Conservation (phyloP, 140 eudicot species). For the Cichorium intybus region DNA sequence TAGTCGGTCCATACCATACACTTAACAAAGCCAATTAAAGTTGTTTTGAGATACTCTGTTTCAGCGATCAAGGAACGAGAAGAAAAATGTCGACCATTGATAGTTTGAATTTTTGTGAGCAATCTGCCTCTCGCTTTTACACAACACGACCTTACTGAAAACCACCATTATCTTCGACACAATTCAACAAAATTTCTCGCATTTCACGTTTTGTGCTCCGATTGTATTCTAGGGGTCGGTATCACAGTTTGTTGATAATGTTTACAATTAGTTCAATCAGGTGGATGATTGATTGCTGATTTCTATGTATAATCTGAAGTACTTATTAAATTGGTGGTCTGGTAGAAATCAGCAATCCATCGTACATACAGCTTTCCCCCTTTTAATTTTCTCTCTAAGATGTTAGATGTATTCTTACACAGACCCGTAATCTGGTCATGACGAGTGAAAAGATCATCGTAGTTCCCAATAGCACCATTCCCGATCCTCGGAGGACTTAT, state of each 20-base stretch:
- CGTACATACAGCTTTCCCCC: background rate
- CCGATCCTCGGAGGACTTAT: slow-evolving; percentile 55
- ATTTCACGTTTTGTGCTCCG: slow-evolving; percentile 22
- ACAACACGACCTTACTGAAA: too few relatives aligned
- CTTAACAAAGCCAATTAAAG: too few relatives aligned
- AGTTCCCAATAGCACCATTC: slow-evolving; percentile 36
- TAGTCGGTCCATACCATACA: too few relatives aligned
- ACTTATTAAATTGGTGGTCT: background rate
- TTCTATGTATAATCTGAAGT: background rate
- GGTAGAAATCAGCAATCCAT: background rate
- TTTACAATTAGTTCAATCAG: background rate
- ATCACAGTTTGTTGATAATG: slow-evolving; percentile 18
- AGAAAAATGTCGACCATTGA: too few relatives aligned
- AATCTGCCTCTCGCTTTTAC: too few relatives aligned
- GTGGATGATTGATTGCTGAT: background rate
- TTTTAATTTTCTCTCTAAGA: slow-evolving; percentile 1
- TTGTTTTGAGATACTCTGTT: too few relatives aligned
- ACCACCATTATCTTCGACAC: background rate
- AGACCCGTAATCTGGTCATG: slow-evolving; percentile 43
- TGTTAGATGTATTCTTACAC: background rate
- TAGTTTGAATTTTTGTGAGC: background rate
- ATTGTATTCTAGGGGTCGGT: slow-evolving; percentile 7
- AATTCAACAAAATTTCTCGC: slow-evolving; percentile 15
- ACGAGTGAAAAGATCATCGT: slow-evolving; percentile 34
- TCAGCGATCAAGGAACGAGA: background rate